phyloP scores from a whole-genome alignment of 1,284 basidiomycete genomes.

The Sporisorium exsertum region DNA sequence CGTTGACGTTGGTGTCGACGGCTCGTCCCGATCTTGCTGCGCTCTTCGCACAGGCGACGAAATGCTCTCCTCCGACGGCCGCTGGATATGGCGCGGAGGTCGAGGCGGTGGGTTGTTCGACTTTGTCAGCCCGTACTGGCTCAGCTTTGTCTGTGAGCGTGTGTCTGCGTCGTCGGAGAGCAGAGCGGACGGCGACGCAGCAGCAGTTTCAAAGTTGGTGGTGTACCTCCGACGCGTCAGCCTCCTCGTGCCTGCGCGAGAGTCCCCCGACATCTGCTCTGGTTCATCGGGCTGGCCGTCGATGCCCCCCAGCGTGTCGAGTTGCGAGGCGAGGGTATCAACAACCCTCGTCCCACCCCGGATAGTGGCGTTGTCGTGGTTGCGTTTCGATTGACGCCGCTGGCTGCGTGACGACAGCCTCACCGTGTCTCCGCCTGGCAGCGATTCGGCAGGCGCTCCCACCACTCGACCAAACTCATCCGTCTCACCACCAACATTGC shows the following conservation, averaged over 20 bases:
- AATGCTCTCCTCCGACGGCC: conserved; percentile 32
- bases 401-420: conserved; percentile 16
- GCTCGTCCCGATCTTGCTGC: conserved; percentile 5
- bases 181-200: neutral
- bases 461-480: conserved; percentile 2
- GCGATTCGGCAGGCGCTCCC: neutral
- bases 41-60: conserved; percentile 7
- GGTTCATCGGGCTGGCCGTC: neutral
- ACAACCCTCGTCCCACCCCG: conserved; percentile 21
- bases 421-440: conserved; percentile 11
- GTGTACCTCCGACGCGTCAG: conserved; percentile 16
- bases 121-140: conserved; percentile 29
- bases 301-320: conserved; percentile 15
- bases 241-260: neutral
- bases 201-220: conserved; percentile 9
- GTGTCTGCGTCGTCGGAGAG: neutral
- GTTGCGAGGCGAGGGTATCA: conserved; percentile 32
- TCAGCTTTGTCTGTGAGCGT: conserved; percentile 22
- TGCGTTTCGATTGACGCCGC: neutral
- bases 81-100: conserved; percentile 28
- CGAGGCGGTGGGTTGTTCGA: conserved; percentile 31
- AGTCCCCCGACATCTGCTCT: neutral
- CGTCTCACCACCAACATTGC: neutral
- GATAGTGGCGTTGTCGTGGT: conserved; percentile 2
- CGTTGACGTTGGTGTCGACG: conserved; percentile 16